Conservation (phyloP, 176 grass and related monocot genomes). For the Bolboschoenus planiculmis region DNA sequence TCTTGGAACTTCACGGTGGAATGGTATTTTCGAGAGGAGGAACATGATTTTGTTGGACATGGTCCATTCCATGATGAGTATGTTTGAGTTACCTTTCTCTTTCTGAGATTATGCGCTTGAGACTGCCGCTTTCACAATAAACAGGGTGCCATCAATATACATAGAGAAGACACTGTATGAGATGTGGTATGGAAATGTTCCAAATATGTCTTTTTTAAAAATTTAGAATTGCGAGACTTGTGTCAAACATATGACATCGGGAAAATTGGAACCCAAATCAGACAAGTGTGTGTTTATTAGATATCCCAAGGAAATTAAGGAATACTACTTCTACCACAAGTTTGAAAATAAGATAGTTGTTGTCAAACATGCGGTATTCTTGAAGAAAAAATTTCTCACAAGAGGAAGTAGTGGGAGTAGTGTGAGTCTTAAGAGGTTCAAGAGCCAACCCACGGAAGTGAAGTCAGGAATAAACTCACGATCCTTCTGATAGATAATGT, state of each 20-base stretch:
- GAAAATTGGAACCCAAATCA: neutral
- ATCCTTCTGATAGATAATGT: no score
- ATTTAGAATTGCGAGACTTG: neutral
- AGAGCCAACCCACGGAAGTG: no score
- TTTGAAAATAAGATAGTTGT: no score
- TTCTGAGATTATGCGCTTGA: neutral
- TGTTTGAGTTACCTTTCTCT: neutral
- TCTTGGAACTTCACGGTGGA: neutral
- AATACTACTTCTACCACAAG: no score
- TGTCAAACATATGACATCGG: neutral
- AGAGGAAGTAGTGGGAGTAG: no score
- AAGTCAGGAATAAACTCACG: no score
- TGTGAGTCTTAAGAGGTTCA: no score
- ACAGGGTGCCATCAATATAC: neutral
- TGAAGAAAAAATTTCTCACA: no score
- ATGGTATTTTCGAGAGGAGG: slow-evolving; percentile 2
- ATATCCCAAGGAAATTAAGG: no score
- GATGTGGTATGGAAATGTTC: neutral
- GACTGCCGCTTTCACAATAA: neutral
- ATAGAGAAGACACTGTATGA: slow-evolving; percentile 7
- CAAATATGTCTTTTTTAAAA: slow-evolving; percentile 9
- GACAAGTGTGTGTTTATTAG: no score
- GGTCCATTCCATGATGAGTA: neutral
- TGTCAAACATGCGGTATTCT: no score
- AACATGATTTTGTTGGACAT: neutral